Evolutionary conservation across 2,329 filamentous ascomycete genomes (phyloP).

Genomic region (Phaeosphaeriaceae sp.): DNA sequence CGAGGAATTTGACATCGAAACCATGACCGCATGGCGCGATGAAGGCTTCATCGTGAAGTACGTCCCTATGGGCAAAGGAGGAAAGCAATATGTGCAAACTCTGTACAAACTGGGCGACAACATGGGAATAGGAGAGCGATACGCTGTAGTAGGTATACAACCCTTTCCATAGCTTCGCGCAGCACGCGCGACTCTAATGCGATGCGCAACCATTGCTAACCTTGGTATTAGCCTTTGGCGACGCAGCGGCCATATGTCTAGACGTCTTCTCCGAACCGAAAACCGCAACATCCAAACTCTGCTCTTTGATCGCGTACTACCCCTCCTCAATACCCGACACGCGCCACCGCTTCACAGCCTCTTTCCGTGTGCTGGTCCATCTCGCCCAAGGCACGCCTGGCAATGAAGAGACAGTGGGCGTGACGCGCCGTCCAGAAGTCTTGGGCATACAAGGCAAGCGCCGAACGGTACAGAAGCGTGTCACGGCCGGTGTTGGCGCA

Average conservation of each 20-base stretch:
- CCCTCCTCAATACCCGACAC: constrained; percentile 64
- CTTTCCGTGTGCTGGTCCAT: constrained; percentile 62
- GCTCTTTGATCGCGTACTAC: constrained; percentile 69
- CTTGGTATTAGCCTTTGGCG: constrained; percentile 61
- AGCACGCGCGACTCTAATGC: not conserved
- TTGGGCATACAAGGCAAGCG: constrained; percentile 62
- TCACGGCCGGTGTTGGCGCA: constrained; percentile 60
- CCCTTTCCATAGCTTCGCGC: constrained; percentile 20
- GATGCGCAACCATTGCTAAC: constrained; percentile 8
- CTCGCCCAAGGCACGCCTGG: constrained; percentile 53
- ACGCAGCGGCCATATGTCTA: constrained; percentile 66
- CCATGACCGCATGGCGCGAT: constrained; percentile 62
- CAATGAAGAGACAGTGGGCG: constrained; percentile 55
- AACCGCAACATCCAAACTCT: constrained; percentile 58
- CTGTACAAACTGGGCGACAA: constrained; percentile 61
- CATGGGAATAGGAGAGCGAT: constrained; percentile 65
- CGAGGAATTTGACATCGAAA: constrained; percentile 63
- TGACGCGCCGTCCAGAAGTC: constrained; percentile 57
- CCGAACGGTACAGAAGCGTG: constrained; percentile 55
- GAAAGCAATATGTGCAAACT: constrained; percentile 54
- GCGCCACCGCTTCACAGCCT: constrained; percentile 52
- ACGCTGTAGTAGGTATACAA: constrained; percentile 65
- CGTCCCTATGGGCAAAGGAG: constrained; percentile 59
- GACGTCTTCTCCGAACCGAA: constrained; percentile 64
- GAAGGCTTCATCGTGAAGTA: constrained; percentile 69